Evolutionary conservation across 331 rosid species (phyloP).

Genomic region (Phaseolus coccineus): DNA sequence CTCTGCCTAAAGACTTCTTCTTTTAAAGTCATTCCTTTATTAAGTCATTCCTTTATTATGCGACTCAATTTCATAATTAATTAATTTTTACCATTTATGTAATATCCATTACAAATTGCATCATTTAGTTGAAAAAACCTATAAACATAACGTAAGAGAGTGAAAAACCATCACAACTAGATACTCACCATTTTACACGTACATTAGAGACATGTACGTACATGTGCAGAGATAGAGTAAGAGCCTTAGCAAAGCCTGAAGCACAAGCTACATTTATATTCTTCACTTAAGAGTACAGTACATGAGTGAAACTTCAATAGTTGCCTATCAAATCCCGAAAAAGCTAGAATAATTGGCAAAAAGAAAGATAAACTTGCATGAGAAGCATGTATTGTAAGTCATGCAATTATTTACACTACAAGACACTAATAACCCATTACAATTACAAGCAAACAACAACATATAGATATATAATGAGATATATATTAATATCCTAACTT

Average conservation of each 20-base stretch:
- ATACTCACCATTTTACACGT: no score
- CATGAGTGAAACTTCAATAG: background rate
- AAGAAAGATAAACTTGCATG: background rate
- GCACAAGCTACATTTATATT: background rate
- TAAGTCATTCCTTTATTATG: no score
- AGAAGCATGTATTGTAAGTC: background rate
- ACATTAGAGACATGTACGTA: no score
- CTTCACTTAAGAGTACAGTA: background rate
- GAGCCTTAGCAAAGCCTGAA: background rate
- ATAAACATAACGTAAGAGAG: no score
- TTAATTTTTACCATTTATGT: no score
- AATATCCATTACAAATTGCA: no score
- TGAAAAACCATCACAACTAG: no score
- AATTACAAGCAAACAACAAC: background rate
- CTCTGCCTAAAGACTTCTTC: no score
- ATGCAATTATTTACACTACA: conserved; percentile 11
- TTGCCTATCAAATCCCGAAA: background rate
- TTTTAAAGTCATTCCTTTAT: no score
- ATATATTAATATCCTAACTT: background rate
- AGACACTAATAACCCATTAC: background rate
- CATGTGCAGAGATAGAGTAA: no score
- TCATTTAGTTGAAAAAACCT: no score
- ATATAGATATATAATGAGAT: background rate
- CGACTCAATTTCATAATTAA: no score
- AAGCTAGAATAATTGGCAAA: background rate